Evolutionary conservation across 352 stramenopile genomes (phyloP), one percentile per base, ranked within the genome.

Genomic region (Phytopythium montanum): DNA sequence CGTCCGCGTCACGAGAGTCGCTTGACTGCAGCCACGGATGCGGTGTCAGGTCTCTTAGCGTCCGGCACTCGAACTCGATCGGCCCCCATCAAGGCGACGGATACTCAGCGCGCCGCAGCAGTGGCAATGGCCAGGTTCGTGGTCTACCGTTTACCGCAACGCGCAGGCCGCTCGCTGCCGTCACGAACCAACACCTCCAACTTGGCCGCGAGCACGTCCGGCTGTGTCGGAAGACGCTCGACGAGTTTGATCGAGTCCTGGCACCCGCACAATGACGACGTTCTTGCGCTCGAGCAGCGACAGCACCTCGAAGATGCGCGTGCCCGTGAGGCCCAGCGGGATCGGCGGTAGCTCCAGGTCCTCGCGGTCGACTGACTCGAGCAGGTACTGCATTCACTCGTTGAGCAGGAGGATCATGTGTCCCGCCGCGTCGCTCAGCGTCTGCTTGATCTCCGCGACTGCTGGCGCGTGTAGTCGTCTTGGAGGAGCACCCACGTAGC

Each of bases 401-500:
- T 99, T 96, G 57, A 98, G 94, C n/a, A 99, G 79, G 46, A 98
- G 59, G 56, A 98, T 98, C 48, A 98, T 95, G 72, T 99, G 85
- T 29, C 95, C 93, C 6, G 92, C 91, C 26, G 97, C 83, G 41
- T 96, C 90, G 44, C 81, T 97, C 29, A 99, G 87, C 28, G 84
- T 73, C 51, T 91, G 79, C 53, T 97, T 87, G 33, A 98, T 94
- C n/a, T 78, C 73, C 21, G 90, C 81, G 29, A 99, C 95, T 21
- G 97, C 80, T 29, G 50, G 50, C n/a, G 50, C 50, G n/a, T 56
- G 21, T n/a, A 56, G 29, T 19, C 33, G 28, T 12, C 18, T 31
- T 13, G 50, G 18, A 1, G 42, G n/a, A 0, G 42, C 18, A 14
- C 19, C 29, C 19, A 3, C 41, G 23, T 28, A 6, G 41, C n/a